phyloP scores from a whole-genome alignment of 805 yeast species.

The Priceomyces carsonii region DNA sequence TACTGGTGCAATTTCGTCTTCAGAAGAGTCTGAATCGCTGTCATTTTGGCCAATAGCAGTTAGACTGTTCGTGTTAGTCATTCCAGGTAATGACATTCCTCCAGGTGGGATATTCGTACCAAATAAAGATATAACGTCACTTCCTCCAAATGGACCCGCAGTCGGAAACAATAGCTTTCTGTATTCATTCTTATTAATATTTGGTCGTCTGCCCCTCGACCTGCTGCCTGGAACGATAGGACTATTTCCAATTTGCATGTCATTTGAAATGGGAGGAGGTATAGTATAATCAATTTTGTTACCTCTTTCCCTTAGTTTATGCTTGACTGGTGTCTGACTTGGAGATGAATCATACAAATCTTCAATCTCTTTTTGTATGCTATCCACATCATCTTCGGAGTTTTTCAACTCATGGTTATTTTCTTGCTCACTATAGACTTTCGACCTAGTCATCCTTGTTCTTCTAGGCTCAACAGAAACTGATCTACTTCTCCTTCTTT shows the following conservation, averaged over 20 bases:
- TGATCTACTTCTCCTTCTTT: slow-evolving; percentile 21
- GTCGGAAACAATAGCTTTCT: slow-evolving; percentile 83
- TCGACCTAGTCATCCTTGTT: slow-evolving; percentile 19
- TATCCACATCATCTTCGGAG: slow-evolving; percentile 31
- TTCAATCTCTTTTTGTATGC: slow-evolving; percentile 62
- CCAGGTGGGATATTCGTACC: slow-evolving; percentile 63
- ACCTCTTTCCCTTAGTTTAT: slow-evolving; percentile 48
- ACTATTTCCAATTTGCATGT: slow-evolving; percentile 28
- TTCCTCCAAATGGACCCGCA: slow-evolving; percentile 97
- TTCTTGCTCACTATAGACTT: slow-evolving; percentile 7
- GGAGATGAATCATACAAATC: slow-evolving; percentile 67
- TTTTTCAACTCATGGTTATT: slow-evolving; percentile 7
- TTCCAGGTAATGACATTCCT: slow-evolving; percentile 41
- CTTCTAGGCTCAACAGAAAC: slow-evolving; percentile 22
- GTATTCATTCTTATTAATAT: slow-evolving; percentile 45
- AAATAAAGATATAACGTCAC: slow-evolving; percentile 83
- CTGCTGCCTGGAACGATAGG: slow-evolving; percentile 20
- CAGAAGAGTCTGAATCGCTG: slow-evolving; percentile 62
- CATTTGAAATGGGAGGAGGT: slow-evolving; percentile 73
- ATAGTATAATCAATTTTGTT: slow-evolving; percentile 71
- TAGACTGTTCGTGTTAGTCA: slow-evolving; percentile 23
- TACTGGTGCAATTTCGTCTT: slow-evolving; percentile 54
- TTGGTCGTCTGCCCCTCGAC: slow-evolving; percentile 41
- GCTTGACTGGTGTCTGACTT: slow-evolving; percentile 45
- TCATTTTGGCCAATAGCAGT: slow-evolving; percentile 36